These are phyloP conservation scores for Aspergillus carbonarius DNA, from an alignment of 2,329 filamentous ascomycete genomes.

Conservation along the genomic window DNA sequence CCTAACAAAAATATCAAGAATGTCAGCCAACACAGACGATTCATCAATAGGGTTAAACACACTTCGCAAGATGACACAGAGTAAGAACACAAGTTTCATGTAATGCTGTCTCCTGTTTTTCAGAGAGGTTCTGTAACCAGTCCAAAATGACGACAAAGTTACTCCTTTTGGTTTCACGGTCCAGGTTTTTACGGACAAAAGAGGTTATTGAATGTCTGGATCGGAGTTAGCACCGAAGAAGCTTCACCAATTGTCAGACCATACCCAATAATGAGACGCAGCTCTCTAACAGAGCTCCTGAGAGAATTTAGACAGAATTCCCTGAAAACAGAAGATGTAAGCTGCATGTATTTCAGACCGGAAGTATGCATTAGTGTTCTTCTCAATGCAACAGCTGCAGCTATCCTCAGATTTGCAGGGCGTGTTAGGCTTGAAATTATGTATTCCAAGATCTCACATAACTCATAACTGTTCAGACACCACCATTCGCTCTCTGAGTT, in stretches of 20 bases:
- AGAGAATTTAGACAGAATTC: slow-evolving; percentile 81
- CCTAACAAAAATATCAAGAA: slow-evolving; percentile 36
- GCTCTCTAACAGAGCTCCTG: slow-evolving; percentile 78
- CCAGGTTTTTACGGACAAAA: slow-evolving; percentile 59
- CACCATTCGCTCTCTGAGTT: slow-evolving; percentile 12
- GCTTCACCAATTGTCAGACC: background rate
- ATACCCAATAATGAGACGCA: slow-evolving; percentile 76
- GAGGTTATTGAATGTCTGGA: slow-evolving; percentile 61
- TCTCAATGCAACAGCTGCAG: slow-evolving; percentile 70
- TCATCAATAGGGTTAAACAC: slow-evolving; percentile 24
- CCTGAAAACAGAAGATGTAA: slow-evolving; percentile 67
- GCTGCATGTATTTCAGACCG: slow-evolving; percentile 59
- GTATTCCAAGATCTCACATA: slow-evolving; percentile 46
- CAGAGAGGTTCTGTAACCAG: slow-evolving; percentile 69
- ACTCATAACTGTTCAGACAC: slow-evolving; percentile 27
- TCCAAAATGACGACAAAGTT: slow-evolving; percentile 72
- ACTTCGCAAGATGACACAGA: slow-evolving; percentile 79
- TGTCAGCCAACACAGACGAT: slow-evolving; percentile 10
- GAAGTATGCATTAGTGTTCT: slow-evolving; percentile 67
- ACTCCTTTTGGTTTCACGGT: slow-evolving; percentile 50
- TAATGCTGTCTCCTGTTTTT: slow-evolving; percentile 64
- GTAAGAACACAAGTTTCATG: slow-evolving; percentile 84
- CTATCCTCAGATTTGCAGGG: slow-evolving; percentile 63
- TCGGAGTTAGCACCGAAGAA: slow-evolving; percentile 9
- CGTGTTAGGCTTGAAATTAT: slow-evolving; percentile 43